These are phyloP conservation scores for Colletotrichum tofieldiae DNA, from an alignment of 2,329 filamentous ascomycete species.

Conservation along the genomic window DNA sequence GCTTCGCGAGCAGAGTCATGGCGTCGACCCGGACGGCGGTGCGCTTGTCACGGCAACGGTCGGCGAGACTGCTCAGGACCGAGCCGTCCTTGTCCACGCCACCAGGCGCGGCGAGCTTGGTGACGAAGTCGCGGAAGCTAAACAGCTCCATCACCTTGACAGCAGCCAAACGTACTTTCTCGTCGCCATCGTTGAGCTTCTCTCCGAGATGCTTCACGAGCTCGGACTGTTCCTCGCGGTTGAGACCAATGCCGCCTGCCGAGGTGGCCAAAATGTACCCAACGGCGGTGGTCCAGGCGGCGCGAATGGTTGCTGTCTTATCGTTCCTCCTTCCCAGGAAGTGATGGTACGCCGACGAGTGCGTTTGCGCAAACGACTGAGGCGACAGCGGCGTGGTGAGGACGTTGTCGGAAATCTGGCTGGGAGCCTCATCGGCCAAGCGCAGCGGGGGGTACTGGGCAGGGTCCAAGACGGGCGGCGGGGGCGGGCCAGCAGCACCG, in stretches of 20 bases:
- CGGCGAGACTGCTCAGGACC: conserved; percentile 85
- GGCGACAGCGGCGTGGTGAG: conserved; percentile 88
- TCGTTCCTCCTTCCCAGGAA: conserved; percentile 91
- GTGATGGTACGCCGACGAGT: conserved; percentile 83
- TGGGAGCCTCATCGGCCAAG: conserved; percentile 70
- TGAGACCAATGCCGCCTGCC: conserved; percentile 90
- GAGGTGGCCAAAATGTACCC: conserved; percentile 93
- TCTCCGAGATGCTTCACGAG: conserved; percentile 83
- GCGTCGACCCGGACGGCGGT: conserved; percentile 86
- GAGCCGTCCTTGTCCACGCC: conserved; percentile 83
- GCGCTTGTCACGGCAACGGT: conserved; percentile 90
- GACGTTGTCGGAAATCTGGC: conserved; percentile 70
- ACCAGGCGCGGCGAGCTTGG: conserved; percentile 84
- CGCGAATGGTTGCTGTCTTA: conserved; percentile 85
- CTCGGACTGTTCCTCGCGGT: conserved; percentile 83
- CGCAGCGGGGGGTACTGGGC: conserved; percentile 86
- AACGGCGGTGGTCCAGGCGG: conserved; percentile 87
- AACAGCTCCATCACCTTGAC: conserved; percentile 88
- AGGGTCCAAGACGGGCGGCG: conserved; percentile 81
- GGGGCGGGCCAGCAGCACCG: conserved; percentile 89
- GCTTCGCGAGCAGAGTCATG: conserved; percentile 85
- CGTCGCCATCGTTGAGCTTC: conserved; percentile 89
- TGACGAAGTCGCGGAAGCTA: conserved; percentile 83
- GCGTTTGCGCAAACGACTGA: conserved; percentile 89
- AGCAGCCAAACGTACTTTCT: conserved; percentile 91